phyloP scores from a whole-genome alignment of 345 rosid species.

The Bretschneidera sinensis region DNA sequence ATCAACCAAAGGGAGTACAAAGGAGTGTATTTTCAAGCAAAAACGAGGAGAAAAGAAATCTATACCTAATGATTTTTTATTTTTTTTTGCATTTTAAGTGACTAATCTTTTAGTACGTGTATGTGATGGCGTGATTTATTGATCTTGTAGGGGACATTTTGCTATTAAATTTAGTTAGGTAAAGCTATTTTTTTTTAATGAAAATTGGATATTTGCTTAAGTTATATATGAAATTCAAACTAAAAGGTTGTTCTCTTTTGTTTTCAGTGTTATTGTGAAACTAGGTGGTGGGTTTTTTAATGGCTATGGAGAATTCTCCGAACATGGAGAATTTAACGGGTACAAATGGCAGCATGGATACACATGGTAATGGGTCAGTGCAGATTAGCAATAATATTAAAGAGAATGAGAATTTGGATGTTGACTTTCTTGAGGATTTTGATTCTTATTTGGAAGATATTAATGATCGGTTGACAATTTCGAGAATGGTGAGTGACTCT shows the following conservation, averaged over 20 bases:
- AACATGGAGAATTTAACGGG: conserved; percentile 16
- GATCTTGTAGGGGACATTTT: not conserved
- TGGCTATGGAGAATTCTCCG: not conserved
- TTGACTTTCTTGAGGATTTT: conserved; percentile 46
- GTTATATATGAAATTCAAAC: not conserved
- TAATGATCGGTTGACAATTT: conserved; percentile 45
- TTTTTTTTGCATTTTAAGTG: not conserved
- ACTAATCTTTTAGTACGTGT: not conserved
- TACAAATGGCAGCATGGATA: conserved; percentile 24
- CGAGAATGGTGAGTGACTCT: conserved; percentile 76
- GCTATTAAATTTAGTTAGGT: too few relatives aligned
- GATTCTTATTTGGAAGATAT: conserved; percentile 67
- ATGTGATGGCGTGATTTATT: not conserved
- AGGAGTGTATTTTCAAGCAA: not conserved
- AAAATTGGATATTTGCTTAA: too few relatives aligned
- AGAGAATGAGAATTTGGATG: conserved; percentile 46
- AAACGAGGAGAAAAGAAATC: not conserved
- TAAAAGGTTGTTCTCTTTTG: not conserved
- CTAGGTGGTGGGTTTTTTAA: not conserved
- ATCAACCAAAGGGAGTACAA: not conserved
- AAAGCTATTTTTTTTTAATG: too few relatives aligned
- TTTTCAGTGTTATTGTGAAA: too few relatives aligned
- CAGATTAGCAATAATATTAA: conserved; percentile 15
- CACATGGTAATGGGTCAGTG: conserved; percentile 11
- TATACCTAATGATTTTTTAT: too few relatives aligned